Base-by-base conservation (phyloP, 139 green algal species). In the Haematococcus sp. region DNA sequence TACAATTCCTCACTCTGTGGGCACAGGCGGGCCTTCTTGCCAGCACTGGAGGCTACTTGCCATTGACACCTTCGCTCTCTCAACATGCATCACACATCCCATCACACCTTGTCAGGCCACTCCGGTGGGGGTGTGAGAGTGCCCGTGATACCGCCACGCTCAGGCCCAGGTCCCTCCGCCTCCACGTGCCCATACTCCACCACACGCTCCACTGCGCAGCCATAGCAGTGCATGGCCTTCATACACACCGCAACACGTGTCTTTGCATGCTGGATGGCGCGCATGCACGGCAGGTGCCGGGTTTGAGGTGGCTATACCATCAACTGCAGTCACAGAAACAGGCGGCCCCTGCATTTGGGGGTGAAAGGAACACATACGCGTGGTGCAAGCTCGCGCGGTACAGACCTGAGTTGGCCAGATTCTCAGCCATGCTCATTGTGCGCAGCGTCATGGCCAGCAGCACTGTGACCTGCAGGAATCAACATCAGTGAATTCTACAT, bases 151-250 rank as follows among this genome's bases (percentile, higher is more conserved):
- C 54, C 22, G 54, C 22, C 59, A 46, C 64, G n/a, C 15, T 20
- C 34, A 28, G 28, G 17, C 20, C 64, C 34, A 30, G 43, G 44
- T 1, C 49, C 66, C 58, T 79, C 71, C 16, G 43, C 22, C 15
- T 67, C 35, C 72, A 83, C 23, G 20, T 84, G 60, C 28, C 71
- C 75, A 80, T 97, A 98, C 79, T 96, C 91, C 0, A 84, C 63
- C 20, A 98, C 77, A 19, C 94, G 85, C 79, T 98, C 94, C 43
- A 98, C 94, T 55, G 40, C 40, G 11, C 40, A 49, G 7, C 7
- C 7, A 49, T 49, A 11, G 11, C 7, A 49, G 64, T 2, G 31
- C 4, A 5, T 22, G 15, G n/a, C n/a, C n/a, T n/a, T n/a, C n/a
- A 3, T 31, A n/a, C n/a, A n/a, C n/a, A n/a, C n/a, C n/a, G n/a